These are phyloP conservation scores for Stygiomarasmius scandens DNA, from an alignment of 1,284 basidiomycete species.

Conservation along the genomic window DNA sequence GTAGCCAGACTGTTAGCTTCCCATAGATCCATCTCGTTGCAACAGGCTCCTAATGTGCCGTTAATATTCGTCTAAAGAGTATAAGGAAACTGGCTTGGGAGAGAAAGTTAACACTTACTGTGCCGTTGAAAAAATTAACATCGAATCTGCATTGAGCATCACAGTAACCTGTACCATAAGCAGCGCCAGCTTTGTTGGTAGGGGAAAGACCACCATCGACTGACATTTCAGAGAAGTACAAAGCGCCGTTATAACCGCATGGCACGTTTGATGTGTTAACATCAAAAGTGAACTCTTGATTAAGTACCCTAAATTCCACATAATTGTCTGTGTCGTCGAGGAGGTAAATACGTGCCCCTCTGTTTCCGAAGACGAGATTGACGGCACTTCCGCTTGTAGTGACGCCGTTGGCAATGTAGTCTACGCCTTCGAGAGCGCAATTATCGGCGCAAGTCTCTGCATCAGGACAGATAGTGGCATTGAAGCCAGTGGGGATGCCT, in stretches of 20 bases:
- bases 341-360: conserved; percentile 58
- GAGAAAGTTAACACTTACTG: conserved; percentile 27
- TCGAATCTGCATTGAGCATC: conserved; percentile 55
- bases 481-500: no score
- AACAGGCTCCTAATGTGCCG: conserved; percentile 53
- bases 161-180: conserved; percentile 57
- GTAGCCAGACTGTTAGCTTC: background rate
- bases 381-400: conserved; percentile 34
- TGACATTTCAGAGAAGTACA: conserved; percentile 54
- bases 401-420: conserved; percentile 43
- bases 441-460: conserved; percentile 28
- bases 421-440: conserved; percentile 47
- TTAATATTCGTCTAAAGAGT: conserved; percentile 43
- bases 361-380: conserved; percentile 46
- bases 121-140: conserved; percentile 52
- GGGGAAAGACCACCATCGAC: conserved; percentile 47
- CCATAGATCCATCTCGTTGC: conserved; percentile 25
- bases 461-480: conserved; percentile 31
- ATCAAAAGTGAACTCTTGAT: conserved; percentile 49
- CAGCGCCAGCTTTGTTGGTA: conserved; percentile 54
- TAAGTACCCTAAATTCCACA: conserved; percentile 54
- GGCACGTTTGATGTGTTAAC: conserved; percentile 57
- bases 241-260: conserved; percentile 57
- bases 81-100: conserved; percentile 1
- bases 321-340: conserved; percentile 44